Evolutionary conservation across 331 rosid species (phyloP).

Genomic region (Quercus lobata): DNA sequence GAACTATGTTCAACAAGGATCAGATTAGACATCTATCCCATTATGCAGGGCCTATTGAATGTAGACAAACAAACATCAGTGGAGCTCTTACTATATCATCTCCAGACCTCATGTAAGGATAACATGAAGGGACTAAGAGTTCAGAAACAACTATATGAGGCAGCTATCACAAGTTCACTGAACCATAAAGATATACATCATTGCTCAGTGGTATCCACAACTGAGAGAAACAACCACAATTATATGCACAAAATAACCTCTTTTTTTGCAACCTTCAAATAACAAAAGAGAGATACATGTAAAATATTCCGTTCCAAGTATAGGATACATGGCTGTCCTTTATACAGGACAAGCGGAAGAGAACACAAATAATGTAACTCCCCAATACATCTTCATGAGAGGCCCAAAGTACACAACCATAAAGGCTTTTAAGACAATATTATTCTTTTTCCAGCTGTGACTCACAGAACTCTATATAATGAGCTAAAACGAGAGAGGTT

Average conservation of each 20-base stretch:
- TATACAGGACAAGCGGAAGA: neutral
- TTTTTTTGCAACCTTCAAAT: neutral
- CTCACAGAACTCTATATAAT: neutral
- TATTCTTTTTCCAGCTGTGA: neutral
- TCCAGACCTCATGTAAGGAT: neutral
- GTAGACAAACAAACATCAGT: neutral
- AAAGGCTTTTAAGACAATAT: neutral
- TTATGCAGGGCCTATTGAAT: neutral
- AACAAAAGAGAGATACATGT: neutral
- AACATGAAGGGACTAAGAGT: neutral
- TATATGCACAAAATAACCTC: conserved; percentile 3
- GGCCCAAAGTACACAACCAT: neutral
- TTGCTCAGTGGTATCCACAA: neutral
- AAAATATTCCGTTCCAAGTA: neutral
- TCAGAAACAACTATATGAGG: neutral
- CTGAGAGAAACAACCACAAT: neutral
- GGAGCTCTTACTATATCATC: neutral
- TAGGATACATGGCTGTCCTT: too few relatives aligned
- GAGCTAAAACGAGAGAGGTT: neutral
- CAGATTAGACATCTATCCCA: neutral
- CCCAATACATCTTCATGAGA: neutral
- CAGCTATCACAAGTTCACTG: neutral
- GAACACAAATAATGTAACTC: neutral
- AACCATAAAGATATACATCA: neutral
- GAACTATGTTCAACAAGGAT: neutral